Evolutionary conservation across 345 rosid species (phyloP).

Genomic region (Erysimum cheiranthoides): DNA sequence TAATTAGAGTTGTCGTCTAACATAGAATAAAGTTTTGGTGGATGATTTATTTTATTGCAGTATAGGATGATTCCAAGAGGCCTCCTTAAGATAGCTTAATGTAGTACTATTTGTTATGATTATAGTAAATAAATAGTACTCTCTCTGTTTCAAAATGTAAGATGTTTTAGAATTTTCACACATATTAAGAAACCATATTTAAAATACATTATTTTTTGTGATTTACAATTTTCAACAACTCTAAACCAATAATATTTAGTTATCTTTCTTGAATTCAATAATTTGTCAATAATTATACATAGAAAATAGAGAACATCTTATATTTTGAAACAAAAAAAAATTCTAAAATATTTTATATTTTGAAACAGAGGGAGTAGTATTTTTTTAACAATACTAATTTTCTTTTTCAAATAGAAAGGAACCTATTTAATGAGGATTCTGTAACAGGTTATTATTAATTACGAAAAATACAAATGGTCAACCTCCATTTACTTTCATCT

Average conservation of each 20-base stretch:
- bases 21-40: conserved; percentile 7
- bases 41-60: conserved; percentile 4
- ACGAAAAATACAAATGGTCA: conserved; percentile 32
- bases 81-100: conserved; percentile 24
- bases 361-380: no score
- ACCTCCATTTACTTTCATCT: conserved; percentile 39
- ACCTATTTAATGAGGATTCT: conserved; percentile 31
- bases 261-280: no score
- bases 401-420: conserved; percentile 6
- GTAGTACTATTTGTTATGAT: neutral
- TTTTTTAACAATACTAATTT: neutral
- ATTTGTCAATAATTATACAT: no score
- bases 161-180: no score
- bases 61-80: conserved; percentile 33
- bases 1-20: neutral
- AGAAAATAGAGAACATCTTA: no score
- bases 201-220: no score
- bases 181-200: no score
- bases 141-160: neutral
- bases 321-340: no score
- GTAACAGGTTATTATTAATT: conserved; percentile 16
- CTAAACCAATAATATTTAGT: no score
- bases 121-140: neutral
- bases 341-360: no score
- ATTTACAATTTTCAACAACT: no score